Base-by-base conservation (phyloP, 2,329 filamentous ascomycete species). In the Exophiala xenobiotica region DNA sequence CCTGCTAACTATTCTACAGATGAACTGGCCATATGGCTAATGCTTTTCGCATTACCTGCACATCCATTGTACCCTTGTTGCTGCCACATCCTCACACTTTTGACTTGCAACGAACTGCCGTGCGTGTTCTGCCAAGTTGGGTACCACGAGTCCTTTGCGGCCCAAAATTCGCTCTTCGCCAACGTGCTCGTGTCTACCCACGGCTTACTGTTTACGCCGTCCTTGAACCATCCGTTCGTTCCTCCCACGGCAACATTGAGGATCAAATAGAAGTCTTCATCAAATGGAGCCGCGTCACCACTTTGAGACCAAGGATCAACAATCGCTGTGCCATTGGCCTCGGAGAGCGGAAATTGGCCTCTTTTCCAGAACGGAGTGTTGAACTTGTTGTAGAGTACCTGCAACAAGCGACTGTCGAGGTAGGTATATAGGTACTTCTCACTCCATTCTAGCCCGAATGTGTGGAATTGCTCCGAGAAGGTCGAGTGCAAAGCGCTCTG, bases 361-460 rank as follows among this genome's bases (percentile, higher is more conserved):
- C 84, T 81, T 59, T 81, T 60, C 81, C 83, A 90, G 64, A 90
- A 79, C 7, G 81, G 77, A 61, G 80, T 66, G 61, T 85, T 74
- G 64, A 90, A 90, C 68, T 85, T 87, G 61, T 81, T 85, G 74
- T 90, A 95, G 56, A 90, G 78, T 45, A 92, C 87, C 67, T 92
- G 88, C 22, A 90, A 75, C 16, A 95, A 80, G 9, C 87, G 84
- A 39, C 81, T 86, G 76, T 93, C 86, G 73, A 95, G 78, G 67
- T 90, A 95, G 19, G 87, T 91, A 74, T 92, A 95, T 53, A 93
- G 74, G 68, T 95, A 93, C 69, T 91, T 92, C 62, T 92, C 80
- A 45, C 83, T 90, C 89, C 89, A 95, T 70, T 95, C 89, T 2
- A 95, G 69, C 11, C 89, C 89, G 63, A 84, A 95, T 0, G 80